A percentile compares a stretch with the other conserved stretches of the same genome.
These are phyloP conservation scores for Exidia glandulosa DNA, from an alignment of 768 basidiomycete genomes.

Conservation along the genomic window DNA sequence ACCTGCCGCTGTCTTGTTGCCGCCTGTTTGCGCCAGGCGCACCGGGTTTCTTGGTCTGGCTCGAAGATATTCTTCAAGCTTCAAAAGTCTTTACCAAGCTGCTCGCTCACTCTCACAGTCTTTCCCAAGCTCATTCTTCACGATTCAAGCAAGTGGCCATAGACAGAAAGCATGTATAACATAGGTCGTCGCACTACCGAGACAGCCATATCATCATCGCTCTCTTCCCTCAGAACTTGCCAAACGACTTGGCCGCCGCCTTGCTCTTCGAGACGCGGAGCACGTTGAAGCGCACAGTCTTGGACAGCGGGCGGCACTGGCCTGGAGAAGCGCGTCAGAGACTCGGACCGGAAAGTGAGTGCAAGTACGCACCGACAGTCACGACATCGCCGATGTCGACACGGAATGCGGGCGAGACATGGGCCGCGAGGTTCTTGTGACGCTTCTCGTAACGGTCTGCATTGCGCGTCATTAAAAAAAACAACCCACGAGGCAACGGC, in stretches of 20 bases:
- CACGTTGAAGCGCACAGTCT: slow-evolving; percentile 99
- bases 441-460: slow-evolving; percentile 95
- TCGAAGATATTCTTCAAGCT: no score
- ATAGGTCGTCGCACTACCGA: not conserved
- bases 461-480: not conserved
- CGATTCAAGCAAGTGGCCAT: not conserved
- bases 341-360: not conserved
- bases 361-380: slow-evolving; percentile 68
- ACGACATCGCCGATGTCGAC: slow-evolving; percentile 89
- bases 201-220: not conserved
- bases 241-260: slow-evolving; percentile 82
- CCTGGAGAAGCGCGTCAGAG: slow-evolving; percentile 33
- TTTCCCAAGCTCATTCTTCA: no score
- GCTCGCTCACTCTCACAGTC: no score
- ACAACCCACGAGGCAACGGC: not conserved
- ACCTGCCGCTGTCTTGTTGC: not conserved
- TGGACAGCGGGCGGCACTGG: slow-evolving; percentile 97
- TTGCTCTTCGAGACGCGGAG: slow-evolving; percentile 90
- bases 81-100: no score
- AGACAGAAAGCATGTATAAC: not conserved
- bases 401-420: slow-evolving; percentile 98
- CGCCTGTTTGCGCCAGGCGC: no score
- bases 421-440: slow-evolving; percentile 97
- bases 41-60: no score
- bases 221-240: slow-evolving; percentile 63